Evolutionary conservation across 2,329 filamentous ascomycete genomes (phyloP).

Genomic region (Pseudopithomyces maydicus): DNA sequence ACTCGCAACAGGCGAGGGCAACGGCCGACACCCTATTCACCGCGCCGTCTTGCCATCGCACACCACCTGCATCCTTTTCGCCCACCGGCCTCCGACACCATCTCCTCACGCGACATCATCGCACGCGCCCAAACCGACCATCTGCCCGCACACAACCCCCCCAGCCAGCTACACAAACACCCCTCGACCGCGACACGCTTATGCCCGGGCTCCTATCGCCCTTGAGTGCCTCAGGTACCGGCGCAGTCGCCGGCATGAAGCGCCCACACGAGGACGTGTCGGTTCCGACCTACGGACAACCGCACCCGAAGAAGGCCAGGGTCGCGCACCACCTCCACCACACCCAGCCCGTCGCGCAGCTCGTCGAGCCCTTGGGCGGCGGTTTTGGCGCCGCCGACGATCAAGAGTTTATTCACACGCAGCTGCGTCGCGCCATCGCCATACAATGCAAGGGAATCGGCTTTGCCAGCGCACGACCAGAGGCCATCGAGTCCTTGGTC

Average conservation of each 20-base stretch:
- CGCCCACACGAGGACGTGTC: conserved; percentile 30
- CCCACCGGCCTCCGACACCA: not conserved
- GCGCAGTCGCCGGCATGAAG: conserved; percentile 42
- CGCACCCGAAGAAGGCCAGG: conserved; percentile 41
- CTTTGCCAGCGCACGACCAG: conserved; percentile 60
- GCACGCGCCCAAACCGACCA: conserved; percentile 8
- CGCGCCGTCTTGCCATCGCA: not conserved
- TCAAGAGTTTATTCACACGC: conserved; percentile 58
- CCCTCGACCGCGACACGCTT: conserved; percentile 22
- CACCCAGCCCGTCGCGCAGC: conserved; percentile 39
- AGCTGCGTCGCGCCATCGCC: conserved; percentile 61
- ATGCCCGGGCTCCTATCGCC: conserved; percentile 41
- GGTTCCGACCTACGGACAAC: conserved; percentile 24
- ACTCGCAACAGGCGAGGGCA: conserved; percentile 1
- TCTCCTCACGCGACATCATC: conserved; percentile 5
- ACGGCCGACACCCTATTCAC: not conserved
- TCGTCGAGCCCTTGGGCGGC: conserved; percentile 41
- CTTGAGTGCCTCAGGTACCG: conserved; percentile 35
- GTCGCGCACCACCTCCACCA: conserved; percentile 40
- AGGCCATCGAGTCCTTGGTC: conserved; percentile 62
- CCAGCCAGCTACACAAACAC: conserved; percentile 3
- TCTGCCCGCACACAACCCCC: conserved; percentile 6
- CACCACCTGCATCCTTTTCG: not conserved
- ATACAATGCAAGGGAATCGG: conserved; percentile 57
- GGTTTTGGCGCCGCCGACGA: conserved; percentile 39